Conservation (phyloP, 202 grass and related monocot species). For the Setaria italica region DNA sequence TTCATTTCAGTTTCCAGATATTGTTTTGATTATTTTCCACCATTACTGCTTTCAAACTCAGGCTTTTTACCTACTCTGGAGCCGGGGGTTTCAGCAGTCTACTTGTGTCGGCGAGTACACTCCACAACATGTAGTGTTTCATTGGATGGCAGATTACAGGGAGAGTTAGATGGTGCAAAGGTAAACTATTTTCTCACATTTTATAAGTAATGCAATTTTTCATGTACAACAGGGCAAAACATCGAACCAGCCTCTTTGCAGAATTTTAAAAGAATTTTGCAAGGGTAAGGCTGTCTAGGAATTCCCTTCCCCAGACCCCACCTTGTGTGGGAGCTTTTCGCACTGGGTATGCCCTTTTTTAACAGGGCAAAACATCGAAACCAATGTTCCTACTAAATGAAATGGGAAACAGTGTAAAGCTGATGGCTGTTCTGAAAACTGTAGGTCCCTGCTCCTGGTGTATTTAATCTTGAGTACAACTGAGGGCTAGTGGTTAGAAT, state of each 20-base stretch:
- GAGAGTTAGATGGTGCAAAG: slow-evolving; percentile 36
- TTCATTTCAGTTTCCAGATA: not conserved
- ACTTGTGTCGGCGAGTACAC: slow-evolving; percentile 7
- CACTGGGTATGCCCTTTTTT: too few relatives aligned
- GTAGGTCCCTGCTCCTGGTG: not conserved
- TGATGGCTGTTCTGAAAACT: not conserved
- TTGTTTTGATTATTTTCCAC: not conserved
- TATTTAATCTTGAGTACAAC: not conserved
- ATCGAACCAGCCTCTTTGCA: not conserved
- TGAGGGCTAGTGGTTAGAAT: not conserved
- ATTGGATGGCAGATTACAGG: slow-evolving; percentile 12
- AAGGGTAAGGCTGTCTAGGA: too few relatives aligned
- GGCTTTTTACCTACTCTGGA: slow-evolving; percentile 42
- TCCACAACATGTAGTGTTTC: slow-evolving; percentile 28
- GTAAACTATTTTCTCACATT: slow-evolving; percentile 35
- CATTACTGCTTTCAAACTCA: slow-evolving; percentile 2
- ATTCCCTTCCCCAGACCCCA: too few relatives aligned
- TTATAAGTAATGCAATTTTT: not conserved
- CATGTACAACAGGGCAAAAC: not conserved
- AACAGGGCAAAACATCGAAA: not conserved
- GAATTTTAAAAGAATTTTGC: too few relatives aligned
- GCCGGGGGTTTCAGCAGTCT: not conserved
- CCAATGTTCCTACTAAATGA: not conserved
- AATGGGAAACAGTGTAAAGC: not conserved
- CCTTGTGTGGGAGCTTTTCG: too few relatives aligned